These are phyloP conservation scores for Podila epicladia DNA, from an alignment of 192 early-diverging fungal species.

Conservation along the genomic window DNA sequence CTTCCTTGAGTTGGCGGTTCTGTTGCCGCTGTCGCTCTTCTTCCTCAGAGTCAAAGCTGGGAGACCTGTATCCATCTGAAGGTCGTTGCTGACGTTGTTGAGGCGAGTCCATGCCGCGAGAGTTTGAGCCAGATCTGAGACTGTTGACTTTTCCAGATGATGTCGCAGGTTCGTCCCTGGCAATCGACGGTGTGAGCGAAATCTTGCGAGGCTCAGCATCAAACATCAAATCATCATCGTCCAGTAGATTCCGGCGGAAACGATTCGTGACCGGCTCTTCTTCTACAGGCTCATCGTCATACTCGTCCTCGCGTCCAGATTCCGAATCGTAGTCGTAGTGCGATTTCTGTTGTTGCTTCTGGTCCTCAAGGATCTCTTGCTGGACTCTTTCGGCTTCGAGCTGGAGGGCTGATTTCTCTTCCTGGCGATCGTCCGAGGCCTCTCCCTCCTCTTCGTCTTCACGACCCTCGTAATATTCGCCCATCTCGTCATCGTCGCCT, in stretches of 20 bases:
- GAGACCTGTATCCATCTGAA: neutral
- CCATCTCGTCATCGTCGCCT: slow-evolving; percentile 41
- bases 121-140: neutral
- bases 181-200: slow-evolving; percentile 61
- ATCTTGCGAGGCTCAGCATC: slow-evolving; percentile 60
- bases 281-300: slow-evolving; percentile 34
- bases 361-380: slow-evolving; percentile 44
- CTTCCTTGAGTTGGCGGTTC: slow-evolving; percentile 11
- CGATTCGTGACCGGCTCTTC: slow-evolving; percentile 33
- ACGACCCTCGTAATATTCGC: slow-evolving; percentile 43
- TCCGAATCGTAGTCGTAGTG: slow-evolving; percentile 55
- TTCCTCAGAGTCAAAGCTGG: slow-evolving; percentile 10
- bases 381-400: slow-evolving; percentile 54
- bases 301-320: slow-evolving; percentile 53
- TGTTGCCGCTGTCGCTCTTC: slow-evolving; percentile 20
- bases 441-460: slow-evolving; percentile 1
- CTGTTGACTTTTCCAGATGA: neutral
- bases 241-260: slow-evolving; percentile 25
- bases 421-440: slow-evolving; percentile 3
- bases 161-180: slow-evolving; percentile 47
- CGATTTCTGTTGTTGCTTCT: slow-evolving; percentile 29
- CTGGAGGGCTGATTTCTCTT: slow-evolving; percentile 55
- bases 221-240: slow-evolving; percentile 39
- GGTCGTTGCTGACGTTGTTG: slow-evolving; percentile 6
- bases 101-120: neutral